Percentiles rank a stretch among this genome's conserved stretches.
Conservation (phyloP, 176 grass and related monocot genomes). For the Triticum dicoccoides region DNA sequence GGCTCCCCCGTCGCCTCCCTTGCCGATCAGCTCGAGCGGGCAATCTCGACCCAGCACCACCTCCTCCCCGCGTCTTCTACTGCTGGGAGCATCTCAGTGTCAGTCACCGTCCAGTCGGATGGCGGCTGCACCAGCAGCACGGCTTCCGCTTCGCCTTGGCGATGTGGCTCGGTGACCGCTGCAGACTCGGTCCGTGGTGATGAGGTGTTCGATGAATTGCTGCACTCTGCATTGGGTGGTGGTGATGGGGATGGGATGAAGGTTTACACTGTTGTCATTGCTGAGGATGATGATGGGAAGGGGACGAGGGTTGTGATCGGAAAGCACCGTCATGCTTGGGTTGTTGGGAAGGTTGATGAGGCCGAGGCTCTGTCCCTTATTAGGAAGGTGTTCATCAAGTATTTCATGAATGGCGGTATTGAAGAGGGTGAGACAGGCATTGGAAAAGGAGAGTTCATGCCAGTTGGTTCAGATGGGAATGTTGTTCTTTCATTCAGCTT, state of each 20-base stretch:
- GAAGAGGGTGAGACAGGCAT: conserved; percentile 45
- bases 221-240: conserved; percentile 42
- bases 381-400: conserved; percentile 59
- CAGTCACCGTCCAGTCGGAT: conserved; percentile 53
- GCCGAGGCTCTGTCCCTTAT: conserved; percentile 34
- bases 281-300: conserved; percentile 35
- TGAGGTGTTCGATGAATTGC: conserved; percentile 68
- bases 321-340: conserved; percentile 89
- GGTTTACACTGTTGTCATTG: conserved; percentile 69
- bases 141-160: conserved; percentile 39
- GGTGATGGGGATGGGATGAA: conserved; percentile 23
- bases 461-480: conserved; percentile 85
- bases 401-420: conserved; percentile 67
- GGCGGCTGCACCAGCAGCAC: conserved; percentile 31
- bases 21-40: conserved; percentile 30
- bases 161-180: conserved; percentile 34
- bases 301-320: conserved; percentile 47
- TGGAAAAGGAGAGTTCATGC: conserved; percentile 83
- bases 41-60: conserved; percentile 50
- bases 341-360: conserved; percentile 51
- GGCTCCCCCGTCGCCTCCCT: conserved; percentile 23
- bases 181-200: conserved; percentile 32
- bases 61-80: not conserved
- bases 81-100: conserved; percentile 47
- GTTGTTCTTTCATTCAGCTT: conserved; percentile 84